phyloP scores from a whole-genome alignment of 306 rosid genomes.

The Cucumis sativus region Cucumber_9930_V3 NC_026661.2:3159001-3159500 shows the following conservation, averaged over 20 bases:
- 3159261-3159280: slow-evolving; percentile 27
- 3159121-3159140: no score
- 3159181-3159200: slow-evolving; percentile 24
- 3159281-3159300: slow-evolving; percentile 47
- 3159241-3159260: slow-evolving; percentile 31
- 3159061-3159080: no score
- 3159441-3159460: slow-evolving; percentile 40
- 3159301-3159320: slow-evolving; percentile 47
- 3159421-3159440: slow-evolving; percentile 35
- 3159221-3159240: background rate
- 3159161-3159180: slow-evolving; percentile 40
- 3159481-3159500: slow-evolving; percentile 38
- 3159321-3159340: slow-evolving; percentile 3
- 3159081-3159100: no score
- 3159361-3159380: slow-evolving; percentile 45
- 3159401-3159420: slow-evolving; percentile 50
- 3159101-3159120: no score
- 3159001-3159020: no score
- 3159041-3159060: no score
- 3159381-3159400: slow-evolving; percentile 49
- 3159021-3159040: no score
- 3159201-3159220: slow-evolving; percentile 38
- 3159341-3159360: slow-evolving; percentile 29
- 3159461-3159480: slow-evolving; percentile 39
- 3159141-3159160: slow-evolving; percentile 35